Conservation (phyloP, 176 grass and related monocot species). For the Carex myosuroides region DNA sequence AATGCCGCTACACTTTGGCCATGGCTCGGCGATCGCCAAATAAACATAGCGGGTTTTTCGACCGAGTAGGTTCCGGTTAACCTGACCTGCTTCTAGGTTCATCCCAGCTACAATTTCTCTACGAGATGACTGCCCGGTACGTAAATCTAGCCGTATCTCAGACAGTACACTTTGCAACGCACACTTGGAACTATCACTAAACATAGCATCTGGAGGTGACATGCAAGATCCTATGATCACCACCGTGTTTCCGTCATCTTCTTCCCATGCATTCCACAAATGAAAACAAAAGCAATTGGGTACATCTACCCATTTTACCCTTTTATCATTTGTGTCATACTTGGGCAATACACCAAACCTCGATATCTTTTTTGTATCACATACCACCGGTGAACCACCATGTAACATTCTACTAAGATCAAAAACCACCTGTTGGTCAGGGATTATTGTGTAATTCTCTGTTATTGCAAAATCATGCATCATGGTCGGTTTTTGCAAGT, state of each 20-base stretch:
- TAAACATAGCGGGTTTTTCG: constrained; percentile 63
- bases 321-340: constrained; percentile 39
- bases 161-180: constrained; percentile 66
- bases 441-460: constrained; percentile 65
- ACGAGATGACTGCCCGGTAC: constrained; percentile 53
- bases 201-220: constrained; percentile 81
- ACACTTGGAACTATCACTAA: constrained; percentile 58
- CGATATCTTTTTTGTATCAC: constrained; percentile 55
- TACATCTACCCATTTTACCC: constrained; percentile 84
- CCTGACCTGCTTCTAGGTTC: constrained; percentile 93
- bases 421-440: constrained; percentile 91
- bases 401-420: constrained; percentile 73
- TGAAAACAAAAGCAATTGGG: constrained; percentile 98
- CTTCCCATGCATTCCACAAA: constrained; percentile 98
- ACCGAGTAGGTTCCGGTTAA: constrained; percentile 56
- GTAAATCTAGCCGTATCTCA: constrained; percentile 71
- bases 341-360: constrained; percentile 82
- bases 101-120: constrained; percentile 45
- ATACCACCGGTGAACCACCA: constrained; percentile 71
- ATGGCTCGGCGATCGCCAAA: constrained; percentile 81
- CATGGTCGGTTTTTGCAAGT: constrained; percentile 78
- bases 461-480: constrained; percentile 99
- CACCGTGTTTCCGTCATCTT: constrained; percentile 38
- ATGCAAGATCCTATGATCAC: constrained; percentile 86
- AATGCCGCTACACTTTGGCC: constrained; percentile 81